Percentiles rank a stretch among this genome's conserved stretches.
Conservation (phyloP, 495 filamentous ascomycete species). For the Hyaloscypha variabilis region DNA sequence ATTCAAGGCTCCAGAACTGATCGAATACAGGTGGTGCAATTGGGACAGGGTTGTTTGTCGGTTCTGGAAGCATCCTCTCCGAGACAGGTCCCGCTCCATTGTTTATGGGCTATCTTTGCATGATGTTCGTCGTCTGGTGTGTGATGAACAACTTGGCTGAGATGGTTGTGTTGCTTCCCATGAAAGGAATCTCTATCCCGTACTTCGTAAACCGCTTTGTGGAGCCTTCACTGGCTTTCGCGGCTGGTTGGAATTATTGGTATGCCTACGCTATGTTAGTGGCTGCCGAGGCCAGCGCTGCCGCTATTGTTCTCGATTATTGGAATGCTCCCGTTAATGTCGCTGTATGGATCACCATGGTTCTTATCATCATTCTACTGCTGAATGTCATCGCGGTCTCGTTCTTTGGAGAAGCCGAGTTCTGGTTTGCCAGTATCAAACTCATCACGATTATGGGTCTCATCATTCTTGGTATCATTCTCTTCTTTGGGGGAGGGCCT, state of each 20-base stretch:
- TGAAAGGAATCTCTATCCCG: not conserved
- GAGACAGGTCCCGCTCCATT: not conserved
- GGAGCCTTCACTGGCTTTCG: not conserved
- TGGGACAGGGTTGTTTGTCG: not conserved
- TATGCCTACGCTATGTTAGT: conserved; percentile 65
- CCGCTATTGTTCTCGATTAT: conserved; percentile 73
- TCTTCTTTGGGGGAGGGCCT: conserved; percentile 43
- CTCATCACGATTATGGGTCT: conserved; percentile 71
- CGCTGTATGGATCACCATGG: conserved; percentile 75
- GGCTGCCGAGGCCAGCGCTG: conserved; percentile 75
- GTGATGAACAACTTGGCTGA: not conserved
- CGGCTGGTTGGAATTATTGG: conserved; percentile 34
- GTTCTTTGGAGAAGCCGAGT: conserved; percentile 74
- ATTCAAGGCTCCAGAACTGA: not conserved
- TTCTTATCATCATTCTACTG: conserved; percentile 68
- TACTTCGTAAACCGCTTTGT: not conserved
- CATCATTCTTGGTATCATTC: conserved; percentile 37
- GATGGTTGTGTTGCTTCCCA: not conserved
- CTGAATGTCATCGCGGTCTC: conserved; percentile 70
- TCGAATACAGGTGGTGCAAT: not conserved
- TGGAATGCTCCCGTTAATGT: conserved; percentile 60
- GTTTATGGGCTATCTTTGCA: not conserved
- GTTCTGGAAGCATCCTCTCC: not conserved
- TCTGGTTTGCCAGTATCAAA: conserved; percentile 74
- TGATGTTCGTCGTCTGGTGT: not conserved